Conservation (phyloP, 495 filamentous ascomycete genomes). For the Talaromyces thailandensis region DNA sequence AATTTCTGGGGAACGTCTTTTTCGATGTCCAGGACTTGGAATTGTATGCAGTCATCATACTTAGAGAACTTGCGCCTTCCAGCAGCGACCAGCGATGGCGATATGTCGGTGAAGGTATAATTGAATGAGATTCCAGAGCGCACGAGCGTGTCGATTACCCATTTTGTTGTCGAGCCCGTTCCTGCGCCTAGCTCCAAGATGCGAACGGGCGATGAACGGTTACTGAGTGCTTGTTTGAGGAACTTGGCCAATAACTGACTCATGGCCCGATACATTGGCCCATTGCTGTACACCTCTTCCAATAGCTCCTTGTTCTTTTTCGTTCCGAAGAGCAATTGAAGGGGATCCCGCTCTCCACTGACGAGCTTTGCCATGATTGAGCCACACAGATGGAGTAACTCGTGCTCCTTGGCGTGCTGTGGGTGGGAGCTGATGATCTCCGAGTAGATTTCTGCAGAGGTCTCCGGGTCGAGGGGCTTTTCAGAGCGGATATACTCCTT, state of each 20-base stretch:
- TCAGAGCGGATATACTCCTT: too few relatives aligned
- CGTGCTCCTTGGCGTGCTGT: not conserved
- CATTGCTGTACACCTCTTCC: not conserved
- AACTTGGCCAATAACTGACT: constrained; percentile 18
- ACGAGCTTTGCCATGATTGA: not conserved
- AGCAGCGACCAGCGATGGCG: constrained; percentile 25
- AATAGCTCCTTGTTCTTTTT: not conserved
- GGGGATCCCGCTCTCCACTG: not conserved
- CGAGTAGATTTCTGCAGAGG: not conserved
- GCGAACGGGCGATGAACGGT: constrained; percentile 12
- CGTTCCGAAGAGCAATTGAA: not conserved
- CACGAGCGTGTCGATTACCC: constrained; percentile 15
- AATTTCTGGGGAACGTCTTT: constrained; percentile 16
- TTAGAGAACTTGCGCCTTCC: constrained; percentile 24
- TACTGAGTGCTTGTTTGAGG: constrained; percentile 10
- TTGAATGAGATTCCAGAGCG: constrained; percentile 16
- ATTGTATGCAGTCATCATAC: constrained; percentile 21
- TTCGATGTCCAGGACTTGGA: constrained; percentile 29
- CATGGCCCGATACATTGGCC: not conserved
- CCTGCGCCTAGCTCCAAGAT: constrained; percentile 40
- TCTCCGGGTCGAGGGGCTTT: not conserved
- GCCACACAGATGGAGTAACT: not conserved
- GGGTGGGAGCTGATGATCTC: not conserved
- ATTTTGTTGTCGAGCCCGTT: constrained; percentile 32
- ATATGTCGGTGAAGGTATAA: constrained; percentile 42